Conservation (phyloP, 768 basidiomycete species). For the Boletales sp. region DNA sequence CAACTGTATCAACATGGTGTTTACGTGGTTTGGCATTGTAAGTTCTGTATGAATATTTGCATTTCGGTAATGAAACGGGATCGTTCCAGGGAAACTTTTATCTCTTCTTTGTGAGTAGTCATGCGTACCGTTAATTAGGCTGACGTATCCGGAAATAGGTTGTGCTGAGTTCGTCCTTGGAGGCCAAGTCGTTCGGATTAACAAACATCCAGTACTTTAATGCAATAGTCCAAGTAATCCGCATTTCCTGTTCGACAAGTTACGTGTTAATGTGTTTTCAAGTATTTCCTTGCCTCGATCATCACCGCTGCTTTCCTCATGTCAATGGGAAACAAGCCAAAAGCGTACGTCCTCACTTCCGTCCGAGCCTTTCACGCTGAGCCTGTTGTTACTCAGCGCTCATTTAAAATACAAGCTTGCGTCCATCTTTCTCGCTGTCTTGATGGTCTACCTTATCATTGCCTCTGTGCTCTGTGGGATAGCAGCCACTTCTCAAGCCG, state of each 20-base stretch:
- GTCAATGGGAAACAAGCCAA: constrained; percentile 93
- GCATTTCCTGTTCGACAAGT: not conserved
- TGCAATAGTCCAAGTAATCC: constrained; percentile 62
- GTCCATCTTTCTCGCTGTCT: constrained; percentile 64
- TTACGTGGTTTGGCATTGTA: constrained; percentile 92
- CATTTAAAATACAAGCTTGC: constrained; percentile 74
- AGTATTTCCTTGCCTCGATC: constrained; percentile 83
- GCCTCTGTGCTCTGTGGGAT: constrained; percentile 81
- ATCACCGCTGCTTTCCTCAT: constrained; percentile 90
- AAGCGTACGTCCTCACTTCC: constrained; percentile 47
- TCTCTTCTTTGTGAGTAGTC: constrained; percentile 76
- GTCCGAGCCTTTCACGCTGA: constrained; percentile 1
- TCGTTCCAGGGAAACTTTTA: constrained; percentile 82
- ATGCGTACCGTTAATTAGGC: not conserved
- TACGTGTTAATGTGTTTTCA: constrained; percentile 6
- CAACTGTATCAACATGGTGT: constrained; percentile 82
- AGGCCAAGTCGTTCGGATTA: constrained; percentile 66
- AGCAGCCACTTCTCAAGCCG: constrained; percentile 64
- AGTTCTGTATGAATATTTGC: constrained; percentile 27
- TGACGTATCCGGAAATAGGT: constrained; percentile 43
- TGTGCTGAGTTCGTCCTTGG: constrained; percentile 84
- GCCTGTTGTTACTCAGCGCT: constrained; percentile 8
- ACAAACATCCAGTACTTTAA: constrained; percentile 70
- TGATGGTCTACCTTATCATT: constrained; percentile 82
- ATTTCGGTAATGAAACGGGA: not conserved